phyloP scores from a whole-genome alignment of 164 flowering plant species.

The Chloranthus sessilifolius region DNA sequence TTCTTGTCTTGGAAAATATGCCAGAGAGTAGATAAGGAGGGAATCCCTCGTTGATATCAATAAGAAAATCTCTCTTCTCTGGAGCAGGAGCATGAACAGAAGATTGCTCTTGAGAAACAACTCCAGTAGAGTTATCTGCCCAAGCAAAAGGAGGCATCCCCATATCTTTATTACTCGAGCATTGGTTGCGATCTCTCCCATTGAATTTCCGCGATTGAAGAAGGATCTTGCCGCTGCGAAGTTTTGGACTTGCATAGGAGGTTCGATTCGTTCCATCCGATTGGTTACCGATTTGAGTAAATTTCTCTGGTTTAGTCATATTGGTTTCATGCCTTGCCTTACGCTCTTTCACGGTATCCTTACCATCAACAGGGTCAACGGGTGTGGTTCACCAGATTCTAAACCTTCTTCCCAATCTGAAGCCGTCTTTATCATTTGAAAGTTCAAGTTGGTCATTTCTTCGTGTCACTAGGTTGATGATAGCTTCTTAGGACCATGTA shows the following conservation, averaged over 20 bases:
- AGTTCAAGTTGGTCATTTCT: too few species aligned
- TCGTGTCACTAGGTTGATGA: too few species aligned
- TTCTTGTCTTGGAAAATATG: slow-evolving; percentile 56
- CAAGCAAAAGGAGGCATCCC: slow-evolving; percentile 24
- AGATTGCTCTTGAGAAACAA: slow-evolving; percentile 27
- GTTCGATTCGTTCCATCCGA: slow-evolving; percentile 15
- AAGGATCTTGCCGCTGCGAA: slow-evolving; percentile 29
- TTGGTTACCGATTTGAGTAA: slow-evolving; percentile 18
- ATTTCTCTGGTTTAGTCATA: too few species aligned
- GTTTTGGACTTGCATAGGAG: slow-evolving; percentile 16
- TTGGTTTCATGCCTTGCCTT: too few species aligned
- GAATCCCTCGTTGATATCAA: slow-evolving; percentile 85
- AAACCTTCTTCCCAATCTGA: too few species aligned
- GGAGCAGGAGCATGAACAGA: slow-evolving; percentile 19
- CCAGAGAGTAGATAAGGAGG: slow-evolving; percentile 88
- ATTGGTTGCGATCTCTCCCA: slow-evolving; percentile 27
- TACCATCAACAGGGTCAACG: too few species aligned
- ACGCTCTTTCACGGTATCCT: too few species aligned
- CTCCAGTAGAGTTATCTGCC: slow-evolving; percentile 25
- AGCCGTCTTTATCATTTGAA: too few species aligned
- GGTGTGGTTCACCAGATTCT: too few species aligned
- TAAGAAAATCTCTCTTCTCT: slow-evolving; percentile 56
- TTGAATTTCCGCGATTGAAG: slow-evolving; percentile 23
- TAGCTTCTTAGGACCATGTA: not conserved
- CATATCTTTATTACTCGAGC: slow-evolving; percentile 10